Evolutionary conservation across 306 rosid species (phyloP), one percentile per base, ranked within the genome.

Genomic region (Crataegus laevigata): DNA sequence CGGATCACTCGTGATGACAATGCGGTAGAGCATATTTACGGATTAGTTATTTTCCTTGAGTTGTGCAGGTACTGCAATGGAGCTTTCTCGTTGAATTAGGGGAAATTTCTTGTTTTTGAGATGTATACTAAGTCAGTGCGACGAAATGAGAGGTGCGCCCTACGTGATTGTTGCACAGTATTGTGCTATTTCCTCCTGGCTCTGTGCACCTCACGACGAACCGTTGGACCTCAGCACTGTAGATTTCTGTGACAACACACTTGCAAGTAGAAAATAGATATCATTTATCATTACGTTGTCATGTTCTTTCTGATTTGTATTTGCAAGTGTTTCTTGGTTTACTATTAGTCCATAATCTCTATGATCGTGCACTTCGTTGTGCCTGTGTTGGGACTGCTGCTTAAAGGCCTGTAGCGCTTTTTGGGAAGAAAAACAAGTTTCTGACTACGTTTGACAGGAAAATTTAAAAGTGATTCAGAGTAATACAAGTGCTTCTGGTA

Each of bases 11-110:
- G n/a, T 51, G 63, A 70, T 19, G 1, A 12, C 64, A 50, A 32
- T 10, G 22, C 45, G 28, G 15, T 54, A 28, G n/a, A 36, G n/a
- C 68, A 10, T 73, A 12, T 24, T 61, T 69, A 78, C 26, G 45
- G 11, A n/a, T 30, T 21, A 4, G 30, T n/a, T 18, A 8, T 74
- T 72, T 60, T 65, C 29, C 60, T 82, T 71, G 70, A 43, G 26
- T 68, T 57, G 67, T 83, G 78, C 83, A 94, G 98, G 90, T 94
- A 94, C 71, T 94, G 99, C 71, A 71, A 72, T 66, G 98, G 96
- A 84, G 83, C 92, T 55, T 96, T 96, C 87, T 92, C 99, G 26
- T 82, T 96, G 84, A 94, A 85, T 83, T 96, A 84, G 72, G 69
- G 68, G 24, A 62, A 22, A n/a, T 26, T 38, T 78, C 68, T 51